Conservation (phyloP, 208 protist genomes). For the Trypanosoma vivax region DNA sequence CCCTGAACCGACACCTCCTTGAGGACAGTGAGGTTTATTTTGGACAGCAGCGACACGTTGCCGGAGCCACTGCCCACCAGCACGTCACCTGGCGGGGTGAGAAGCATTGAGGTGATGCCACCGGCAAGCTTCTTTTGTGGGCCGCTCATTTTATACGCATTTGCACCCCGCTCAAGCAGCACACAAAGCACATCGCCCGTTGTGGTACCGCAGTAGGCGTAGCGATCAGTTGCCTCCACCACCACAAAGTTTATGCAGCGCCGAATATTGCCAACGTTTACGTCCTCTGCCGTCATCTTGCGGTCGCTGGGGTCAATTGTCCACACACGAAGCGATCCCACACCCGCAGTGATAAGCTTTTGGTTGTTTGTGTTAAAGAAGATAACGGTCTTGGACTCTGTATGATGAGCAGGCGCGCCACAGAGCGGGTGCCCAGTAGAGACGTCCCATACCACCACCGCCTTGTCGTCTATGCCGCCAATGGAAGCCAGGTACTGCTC, state of each 20-base stretch:
- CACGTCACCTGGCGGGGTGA: slow-evolving; percentile 70
- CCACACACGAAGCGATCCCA: slow-evolving; percentile 87
- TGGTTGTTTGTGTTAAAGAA: slow-evolving; percentile 85
- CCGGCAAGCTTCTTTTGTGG: slow-evolving; percentile 83
- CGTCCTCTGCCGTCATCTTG: slow-evolving; percentile 87
- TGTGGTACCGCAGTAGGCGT: slow-evolving; percentile 89
- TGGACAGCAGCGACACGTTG: slow-evolving; percentile 81
- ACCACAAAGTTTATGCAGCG: slow-evolving; percentile 71
- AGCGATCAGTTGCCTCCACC: slow-evolving; percentile 81
- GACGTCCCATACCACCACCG: slow-evolving; percentile 93
- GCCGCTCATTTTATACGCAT: slow-evolving; percentile 88
- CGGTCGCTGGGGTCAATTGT: slow-evolving; percentile 79
- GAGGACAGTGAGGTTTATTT: slow-evolving; percentile 83
- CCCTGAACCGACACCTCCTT: slow-evolving; percentile 63
- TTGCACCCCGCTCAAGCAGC: slow-evolving; percentile 63
- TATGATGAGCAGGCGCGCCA: slow-evolving; percentile 71
- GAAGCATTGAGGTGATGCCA: slow-evolving; percentile 71
- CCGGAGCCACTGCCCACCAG: slow-evolving; percentile 89
- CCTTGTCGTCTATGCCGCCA: slow-evolving; percentile 94
- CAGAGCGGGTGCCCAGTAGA: slow-evolving; percentile 87
- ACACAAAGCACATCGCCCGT: slow-evolving; percentile 91
- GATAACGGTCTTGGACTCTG: slow-evolving; percentile 67
- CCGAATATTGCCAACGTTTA: slow-evolving; percentile 87
- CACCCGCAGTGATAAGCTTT: slow-evolving; percentile 88
- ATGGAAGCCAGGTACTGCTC: slow-evolving; percentile 90